Conservation (phyloP, 192 early-diverging fungal species). For the Umbelopsis sp. region DNA sequence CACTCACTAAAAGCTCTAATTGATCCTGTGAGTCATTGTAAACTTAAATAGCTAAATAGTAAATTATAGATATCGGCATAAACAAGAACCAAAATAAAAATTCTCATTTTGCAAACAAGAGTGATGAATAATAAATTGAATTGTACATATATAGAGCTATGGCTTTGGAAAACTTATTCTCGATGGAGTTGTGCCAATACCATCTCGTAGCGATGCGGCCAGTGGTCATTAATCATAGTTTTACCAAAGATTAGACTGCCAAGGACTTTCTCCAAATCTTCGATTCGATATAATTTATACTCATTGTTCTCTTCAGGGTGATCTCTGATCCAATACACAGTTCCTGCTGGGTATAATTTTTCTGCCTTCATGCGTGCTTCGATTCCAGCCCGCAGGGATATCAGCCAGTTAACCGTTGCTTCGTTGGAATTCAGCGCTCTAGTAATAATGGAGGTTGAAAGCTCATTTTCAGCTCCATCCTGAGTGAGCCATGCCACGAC, state of each 20-base stretch:
- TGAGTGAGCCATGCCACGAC: not conserved
- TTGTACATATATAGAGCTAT: too few relatives aligned
- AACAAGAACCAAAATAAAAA: too few relatives aligned
- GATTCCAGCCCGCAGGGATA: slow-evolving; percentile 1
- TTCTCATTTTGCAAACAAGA: too few relatives aligned
- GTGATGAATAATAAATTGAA: too few relatives aligned
- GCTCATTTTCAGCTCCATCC: slow-evolving; percentile 22
- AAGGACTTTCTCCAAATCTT: slow-evolving; percentile 2
- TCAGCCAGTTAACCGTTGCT: slow-evolving; percentile 12
- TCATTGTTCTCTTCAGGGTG: not conserved
- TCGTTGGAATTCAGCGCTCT: not conserved
- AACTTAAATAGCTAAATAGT: too few relatives aligned
- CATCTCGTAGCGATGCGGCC: slow-evolving; percentile 19
- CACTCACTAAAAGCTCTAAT: too few relatives aligned
- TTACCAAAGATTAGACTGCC: slow-evolving; percentile 10
- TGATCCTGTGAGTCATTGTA: too few relatives aligned
- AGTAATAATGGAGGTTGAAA: slow-evolving; percentile 24
- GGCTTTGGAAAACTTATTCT: not conserved
- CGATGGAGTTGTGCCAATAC: slow-evolving; percentile 5
- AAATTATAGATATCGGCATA: too few relatives aligned
- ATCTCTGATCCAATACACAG: slow-evolving; percentile 49
- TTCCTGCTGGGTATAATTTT: slow-evolving; percentile 48
- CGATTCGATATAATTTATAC: slow-evolving; percentile 17
- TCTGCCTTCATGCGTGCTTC: slow-evolving; percentile 20
- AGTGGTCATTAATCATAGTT: slow-evolving; percentile 24